phyloP scores from a whole-genome alignment of 1,284 basidiomycete genomes.

The Cryptococcus floricola region DNA sequence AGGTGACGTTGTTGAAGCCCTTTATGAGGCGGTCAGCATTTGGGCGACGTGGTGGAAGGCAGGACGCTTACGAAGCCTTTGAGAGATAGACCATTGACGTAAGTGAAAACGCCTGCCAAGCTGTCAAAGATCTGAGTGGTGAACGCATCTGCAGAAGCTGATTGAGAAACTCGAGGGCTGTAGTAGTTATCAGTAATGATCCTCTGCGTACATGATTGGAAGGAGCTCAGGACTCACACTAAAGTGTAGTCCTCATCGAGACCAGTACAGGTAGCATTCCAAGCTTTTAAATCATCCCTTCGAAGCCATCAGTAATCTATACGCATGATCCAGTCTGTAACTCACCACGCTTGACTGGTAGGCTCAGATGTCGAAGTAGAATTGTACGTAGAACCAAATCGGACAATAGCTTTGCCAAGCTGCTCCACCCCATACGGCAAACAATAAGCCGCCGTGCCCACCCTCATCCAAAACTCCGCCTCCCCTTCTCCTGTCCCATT shows the following conservation, averaged over 20 bases:
- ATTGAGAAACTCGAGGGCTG: no score
- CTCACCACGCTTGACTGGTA: slow-evolving; percentile 6
- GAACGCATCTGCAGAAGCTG: not conserved
- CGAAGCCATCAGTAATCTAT: not conserved
- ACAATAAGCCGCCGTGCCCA: slow-evolving; percentile 1
- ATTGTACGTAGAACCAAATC: not conserved
- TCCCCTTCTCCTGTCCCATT: slow-evolving; percentile 25
- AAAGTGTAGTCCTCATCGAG: slow-evolving; percentile 24
- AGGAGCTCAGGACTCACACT: slow-evolving; percentile 6
- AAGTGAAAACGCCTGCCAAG: slow-evolving; percentile 14
- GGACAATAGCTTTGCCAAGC: not conserved
- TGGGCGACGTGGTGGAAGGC: not conserved
- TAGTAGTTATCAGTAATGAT: no score
- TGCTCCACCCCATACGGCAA: not conserved
- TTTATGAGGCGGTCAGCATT: not conserved
- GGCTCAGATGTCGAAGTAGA: not conserved
- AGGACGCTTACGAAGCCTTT: slow-evolving; percentile 19
- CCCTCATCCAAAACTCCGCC: slow-evolving; percentile 38
- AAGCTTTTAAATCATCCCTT: slow-evolving; percentile 12
- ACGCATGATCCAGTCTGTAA: not conserved
- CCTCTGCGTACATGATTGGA: no score
- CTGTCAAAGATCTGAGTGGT: slow-evolving; percentile 5
- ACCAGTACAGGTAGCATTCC: slow-evolving; percentile 6
- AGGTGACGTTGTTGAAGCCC: slow-evolving; percentile 33
- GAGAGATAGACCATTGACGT: slow-evolving; percentile 15